Evolutionary conservation across 2,329 filamentous ascomycete species (phyloP).

Genomic region (Talaromyces albobiverticillius): DNA sequence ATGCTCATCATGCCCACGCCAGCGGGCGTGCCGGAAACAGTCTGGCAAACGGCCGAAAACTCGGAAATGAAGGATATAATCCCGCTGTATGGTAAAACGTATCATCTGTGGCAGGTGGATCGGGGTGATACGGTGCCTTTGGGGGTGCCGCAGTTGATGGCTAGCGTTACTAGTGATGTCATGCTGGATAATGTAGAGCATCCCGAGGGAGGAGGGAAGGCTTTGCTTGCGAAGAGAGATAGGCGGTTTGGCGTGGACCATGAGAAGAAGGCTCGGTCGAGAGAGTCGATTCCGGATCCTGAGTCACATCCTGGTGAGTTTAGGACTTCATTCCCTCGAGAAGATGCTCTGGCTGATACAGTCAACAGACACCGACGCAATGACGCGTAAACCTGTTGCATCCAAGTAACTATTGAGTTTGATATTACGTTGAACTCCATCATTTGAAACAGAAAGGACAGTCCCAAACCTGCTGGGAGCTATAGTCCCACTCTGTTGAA

Average conservation of each 20-base stretch:
- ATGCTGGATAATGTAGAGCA: constrained; percentile 23
- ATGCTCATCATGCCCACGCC: constrained; percentile 43
- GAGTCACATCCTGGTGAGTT: constrained; percentile 35
- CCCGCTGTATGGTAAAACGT: constrained; percentile 76
- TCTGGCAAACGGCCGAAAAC: constrained; percentile 75
- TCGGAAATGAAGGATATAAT: constrained; percentile 76
- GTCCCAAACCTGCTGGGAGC: no score
- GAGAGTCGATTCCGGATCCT: constrained; percentile 46
- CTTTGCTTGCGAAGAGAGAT: constrained; percentile 52
- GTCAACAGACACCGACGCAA: constrained; percentile 11
- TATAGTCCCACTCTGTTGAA: no score
- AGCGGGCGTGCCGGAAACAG: constrained; percentile 46
- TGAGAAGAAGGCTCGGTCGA: constrained; percentile 51
- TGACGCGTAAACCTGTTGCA: constrained; percentile 2
- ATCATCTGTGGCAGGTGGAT: constrained; percentile 84
- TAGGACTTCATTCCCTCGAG: not conserved
- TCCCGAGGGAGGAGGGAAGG: constrained; percentile 26
- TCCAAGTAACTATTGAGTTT: not conserved
- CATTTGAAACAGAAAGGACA: no score
- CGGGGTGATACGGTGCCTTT: constrained; percentile 63
- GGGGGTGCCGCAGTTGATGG: constrained; percentile 63
- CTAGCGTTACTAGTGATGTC: constrained; percentile 48
- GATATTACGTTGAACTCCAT: no score
- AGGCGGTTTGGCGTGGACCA: constrained; percentile 52
- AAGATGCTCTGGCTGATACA: not conserved